These are phyloP conservation scores for Colletotrichum tropicale DNA, from an alignment of 2,329 filamentous ascomycete genomes.

Conservation along the genomic window DNA sequence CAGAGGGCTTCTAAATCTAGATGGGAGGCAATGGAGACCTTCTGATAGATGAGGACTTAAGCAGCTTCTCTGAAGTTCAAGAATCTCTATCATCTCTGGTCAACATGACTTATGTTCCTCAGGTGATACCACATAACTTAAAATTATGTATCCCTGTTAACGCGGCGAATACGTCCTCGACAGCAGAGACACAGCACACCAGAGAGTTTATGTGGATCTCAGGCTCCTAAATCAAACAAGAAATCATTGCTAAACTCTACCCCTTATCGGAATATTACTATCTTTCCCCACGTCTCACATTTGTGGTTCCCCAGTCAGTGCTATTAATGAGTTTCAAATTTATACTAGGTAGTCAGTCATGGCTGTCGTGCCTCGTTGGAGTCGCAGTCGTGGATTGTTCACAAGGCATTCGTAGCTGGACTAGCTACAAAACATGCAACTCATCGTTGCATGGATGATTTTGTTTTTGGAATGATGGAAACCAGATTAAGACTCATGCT, in stretches of 20 bases:
- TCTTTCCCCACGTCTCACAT: too few species aligned
- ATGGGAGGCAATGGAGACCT: background rate
- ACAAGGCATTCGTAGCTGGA: background rate
- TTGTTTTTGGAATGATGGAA: too few species aligned
- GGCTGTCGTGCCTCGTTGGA: background rate
- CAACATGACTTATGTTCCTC: background rate
- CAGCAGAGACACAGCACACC: background rate
- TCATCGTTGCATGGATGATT: too few species aligned
- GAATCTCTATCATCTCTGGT: background rate
- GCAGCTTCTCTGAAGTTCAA: fast-evolving
- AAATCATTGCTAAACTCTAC: too few species aligned
- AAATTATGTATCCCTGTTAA: background rate
- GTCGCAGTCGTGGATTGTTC: background rate
- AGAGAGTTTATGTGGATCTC: fast-evolving
- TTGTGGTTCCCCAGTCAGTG: too few species aligned
- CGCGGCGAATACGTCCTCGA: background rate
- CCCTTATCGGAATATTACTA: too few species aligned
- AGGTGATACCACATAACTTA: background rate
- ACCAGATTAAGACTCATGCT: too few species aligned
- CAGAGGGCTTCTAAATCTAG: background rate
- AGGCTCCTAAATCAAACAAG: too few species aligned
- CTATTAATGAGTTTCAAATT: fast-evolving
- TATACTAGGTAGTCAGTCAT: fast-evolving
- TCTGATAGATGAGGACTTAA: background rate
- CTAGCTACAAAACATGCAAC: too few species aligned